These are phyloP conservation scores for Aspergillus funiculosus DNA, from an alignment of 495 filamentous ascomycete species.

Conservation along the genomic window DNA sequence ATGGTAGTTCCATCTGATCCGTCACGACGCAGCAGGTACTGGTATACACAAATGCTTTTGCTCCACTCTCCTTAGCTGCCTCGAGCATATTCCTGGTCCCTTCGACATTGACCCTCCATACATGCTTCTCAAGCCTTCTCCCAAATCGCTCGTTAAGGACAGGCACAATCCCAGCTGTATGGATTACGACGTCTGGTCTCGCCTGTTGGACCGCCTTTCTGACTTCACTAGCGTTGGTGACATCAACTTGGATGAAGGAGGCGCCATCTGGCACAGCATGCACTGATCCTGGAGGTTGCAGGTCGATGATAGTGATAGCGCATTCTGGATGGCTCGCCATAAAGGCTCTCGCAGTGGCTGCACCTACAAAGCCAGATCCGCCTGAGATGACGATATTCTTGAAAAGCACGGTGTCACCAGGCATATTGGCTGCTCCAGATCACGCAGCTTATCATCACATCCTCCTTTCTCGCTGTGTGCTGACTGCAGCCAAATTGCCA, in stretches of 20 bases:
- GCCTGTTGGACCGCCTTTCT: conserved; percentile 25
- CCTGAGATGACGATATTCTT: conserved; percentile 48
- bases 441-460: too few species aligned
- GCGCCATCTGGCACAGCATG: conserved; percentile 27
- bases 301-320: conserved; percentile 40
- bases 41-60: conserved; percentile 54
- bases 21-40: conserved; percentile 50
- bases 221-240: conserved; percentile 30
- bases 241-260: conserved; percentile 34
- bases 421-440: conserved; percentile 9
- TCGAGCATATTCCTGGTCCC: conserved; percentile 54
- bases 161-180: conserved; percentile 44
- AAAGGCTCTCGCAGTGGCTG: conserved; percentile 38
- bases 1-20: conserved; percentile 48
- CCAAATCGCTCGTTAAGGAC: conserved; percentile 36
- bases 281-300: conserved; percentile 28
- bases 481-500: too few species aligned
- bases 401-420: conserved; percentile 13
- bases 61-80: conserved; percentile 42
- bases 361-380: conserved; percentile 48
- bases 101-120: conserved; percentile 50
- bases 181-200: conserved; percentile 41
- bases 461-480: too few species aligned
- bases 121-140: conserved; percentile 30
- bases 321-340: conserved; percentile 39